Evolutionary conservation across 2,329 filamentous ascomycete genomes (phyloP).

Genomic region (Aspergillus brasiliensis): DNA sequence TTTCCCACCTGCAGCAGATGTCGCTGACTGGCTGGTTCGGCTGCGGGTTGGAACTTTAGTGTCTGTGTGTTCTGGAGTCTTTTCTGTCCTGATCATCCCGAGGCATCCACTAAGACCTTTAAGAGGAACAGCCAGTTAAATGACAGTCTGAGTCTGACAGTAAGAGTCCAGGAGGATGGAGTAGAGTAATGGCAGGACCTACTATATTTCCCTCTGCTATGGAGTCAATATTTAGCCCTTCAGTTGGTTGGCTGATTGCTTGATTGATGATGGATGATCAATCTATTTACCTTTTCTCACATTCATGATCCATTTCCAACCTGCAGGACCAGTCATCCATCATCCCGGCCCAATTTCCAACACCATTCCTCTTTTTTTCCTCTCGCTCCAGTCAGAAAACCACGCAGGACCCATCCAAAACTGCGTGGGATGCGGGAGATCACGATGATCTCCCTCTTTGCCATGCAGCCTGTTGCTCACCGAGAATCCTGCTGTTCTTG

Average conservation of each 20-base stretch:
- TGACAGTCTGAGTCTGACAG: too few species aligned
- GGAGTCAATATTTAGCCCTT: too few species aligned
- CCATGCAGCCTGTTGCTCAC: background rate
- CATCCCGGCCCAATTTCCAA: background rate
- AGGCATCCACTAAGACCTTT: background rate
- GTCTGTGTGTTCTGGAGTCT: background rate
- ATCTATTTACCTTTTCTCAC: background rate
- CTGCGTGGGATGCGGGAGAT: constrained; percentile 5
- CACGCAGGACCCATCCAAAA: background rate
- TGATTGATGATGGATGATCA: too few species aligned
- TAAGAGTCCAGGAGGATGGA: too few species aligned
- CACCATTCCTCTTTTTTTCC: background rate
- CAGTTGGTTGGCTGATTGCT: too few species aligned
- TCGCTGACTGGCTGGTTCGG: constrained; percentile 6
- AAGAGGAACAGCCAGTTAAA: too few species aligned
- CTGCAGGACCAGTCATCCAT: background rate
- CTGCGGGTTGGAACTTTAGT: background rate
- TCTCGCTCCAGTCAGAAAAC: background rate
- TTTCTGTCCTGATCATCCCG: background rate
- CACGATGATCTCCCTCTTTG: constrained; percentile 1
- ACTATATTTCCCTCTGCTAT: too few species aligned
- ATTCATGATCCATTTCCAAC: background rate
- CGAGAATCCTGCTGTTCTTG: background rate
- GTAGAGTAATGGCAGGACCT: too few species aligned
- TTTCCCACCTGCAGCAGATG: constrained; percentile 15